phyloP scores from a whole-genome alignment of 768 basidiomycete species.

The Trametes cingulata region DNA sequence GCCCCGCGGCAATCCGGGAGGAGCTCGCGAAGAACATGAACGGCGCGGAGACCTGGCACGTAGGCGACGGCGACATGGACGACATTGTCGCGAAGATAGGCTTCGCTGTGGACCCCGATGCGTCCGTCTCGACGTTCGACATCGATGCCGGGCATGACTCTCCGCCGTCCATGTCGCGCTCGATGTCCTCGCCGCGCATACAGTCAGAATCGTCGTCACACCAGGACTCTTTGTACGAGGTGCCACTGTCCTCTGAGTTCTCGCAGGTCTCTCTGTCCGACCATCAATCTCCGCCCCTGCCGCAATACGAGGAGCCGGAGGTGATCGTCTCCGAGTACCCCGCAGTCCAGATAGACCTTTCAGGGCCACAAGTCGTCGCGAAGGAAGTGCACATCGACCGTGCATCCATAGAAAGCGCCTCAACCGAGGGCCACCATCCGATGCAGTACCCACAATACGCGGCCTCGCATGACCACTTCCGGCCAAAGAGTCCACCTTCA shows the following conservation, averaged over 20 bases:
- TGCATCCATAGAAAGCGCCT: neutral
- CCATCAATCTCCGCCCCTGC: conserved; percentile 17
- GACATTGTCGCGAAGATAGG: conserved; percentile 35
- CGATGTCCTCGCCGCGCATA: conserved; percentile 26
- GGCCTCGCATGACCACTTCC: conserved; percentile 16
- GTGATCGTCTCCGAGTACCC: conserved; percentile 18
- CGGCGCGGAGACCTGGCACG: conserved; percentile 35
- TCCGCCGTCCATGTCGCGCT: conserved; percentile 20
- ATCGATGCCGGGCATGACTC: conserved; percentile 42
- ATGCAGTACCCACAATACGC: conserved; percentile 8
- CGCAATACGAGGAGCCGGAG: conserved; percentile 12
- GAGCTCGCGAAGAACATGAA: conserved; percentile 56
- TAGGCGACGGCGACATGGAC: conserved; percentile 28
- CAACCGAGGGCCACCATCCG: neutral
- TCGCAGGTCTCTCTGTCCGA: conserved; percentile 22
- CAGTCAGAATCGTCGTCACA: conserved; percentile 22
- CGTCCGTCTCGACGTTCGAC: conserved; percentile 60
- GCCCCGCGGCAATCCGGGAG: conserved; percentile 57
- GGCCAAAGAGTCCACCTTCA: conserved; percentile 10
- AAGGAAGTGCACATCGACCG: conserved; percentile 9
- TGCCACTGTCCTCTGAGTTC: conserved; percentile 26
- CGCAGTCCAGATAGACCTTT: conserved; percentile 25
- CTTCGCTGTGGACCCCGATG: conserved; percentile 39
- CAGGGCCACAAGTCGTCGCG: conserved; percentile 4
- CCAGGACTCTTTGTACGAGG: conserved; percentile 28